Percentiles rank a stretch among this genome's conserved stretches.
phyloP scores from a whole-genome alignment of 352 stramenopile species.

The Thalassiosira livingstoniorum region DNA sequence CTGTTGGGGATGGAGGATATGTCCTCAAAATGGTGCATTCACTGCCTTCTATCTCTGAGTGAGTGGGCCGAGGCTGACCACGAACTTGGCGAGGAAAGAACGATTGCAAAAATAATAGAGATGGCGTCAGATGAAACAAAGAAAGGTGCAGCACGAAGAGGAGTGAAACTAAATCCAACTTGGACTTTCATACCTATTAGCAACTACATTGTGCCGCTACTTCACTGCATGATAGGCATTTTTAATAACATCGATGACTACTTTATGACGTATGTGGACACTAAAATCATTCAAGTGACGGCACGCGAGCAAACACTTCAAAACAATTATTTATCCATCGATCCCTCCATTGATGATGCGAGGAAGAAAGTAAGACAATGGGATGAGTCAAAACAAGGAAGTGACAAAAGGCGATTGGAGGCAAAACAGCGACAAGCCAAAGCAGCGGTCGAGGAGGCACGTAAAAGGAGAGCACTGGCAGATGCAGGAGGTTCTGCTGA shows the following conservation, averaged over 20 bases:
- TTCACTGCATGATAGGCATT: conserved; percentile 25
- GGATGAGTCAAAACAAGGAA: too few relatives aligned
- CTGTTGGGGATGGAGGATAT: conserved; percentile 6
- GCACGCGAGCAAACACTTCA: background rate
- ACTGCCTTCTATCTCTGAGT: conserved; percentile 2
- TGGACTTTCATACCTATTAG: conserved; percentile 18
- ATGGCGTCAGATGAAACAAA: background rate
- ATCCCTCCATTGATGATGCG: background rate
- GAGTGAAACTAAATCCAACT: conserved; percentile 12
- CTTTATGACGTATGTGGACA: background rate
- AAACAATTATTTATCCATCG: background rate
- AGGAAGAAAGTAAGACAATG: background rate
- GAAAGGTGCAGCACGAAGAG: conserved; percentile 8
- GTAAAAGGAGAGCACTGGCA: too few relatives aligned
- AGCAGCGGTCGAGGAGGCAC: too few relatives aligned
- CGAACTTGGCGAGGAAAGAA: background rate
- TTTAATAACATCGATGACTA: conserved; percentile 20
- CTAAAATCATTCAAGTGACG: background rate
- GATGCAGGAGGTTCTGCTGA: too few relatives aligned
- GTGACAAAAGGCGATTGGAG: too few relatives aligned
- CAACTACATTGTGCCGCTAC: conserved; percentile 17
- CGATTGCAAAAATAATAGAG: background rate
- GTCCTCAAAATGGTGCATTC: background rate
- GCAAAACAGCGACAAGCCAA: too few relatives aligned
- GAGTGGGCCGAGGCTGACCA: background rate